Percentiles rank a stretch among this genome's conserved stretches.
phyloP scores from a whole-genome alignment of 129 eudicot genomes.

The Helianthus tuberosus region DNA sequence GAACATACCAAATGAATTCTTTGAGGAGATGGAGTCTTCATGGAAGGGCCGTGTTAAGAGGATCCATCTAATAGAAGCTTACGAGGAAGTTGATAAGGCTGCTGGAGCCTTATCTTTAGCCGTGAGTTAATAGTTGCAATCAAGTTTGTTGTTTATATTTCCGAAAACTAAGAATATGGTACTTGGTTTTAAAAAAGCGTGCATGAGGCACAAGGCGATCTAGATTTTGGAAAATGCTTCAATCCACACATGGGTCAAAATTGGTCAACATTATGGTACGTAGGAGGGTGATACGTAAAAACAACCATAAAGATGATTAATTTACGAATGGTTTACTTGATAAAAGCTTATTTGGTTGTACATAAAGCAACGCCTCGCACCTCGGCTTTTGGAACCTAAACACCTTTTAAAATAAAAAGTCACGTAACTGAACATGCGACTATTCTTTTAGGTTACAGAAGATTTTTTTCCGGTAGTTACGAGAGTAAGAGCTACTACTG shows the following conservation, averaged over 20 bases:
- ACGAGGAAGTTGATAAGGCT: conserved; percentile 74
- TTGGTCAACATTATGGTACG: too few relatives aligned
- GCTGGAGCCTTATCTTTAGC: conserved; percentile 75
- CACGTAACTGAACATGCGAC: conserved; percentile 8
- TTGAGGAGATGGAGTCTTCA: conserved; percentile 90
- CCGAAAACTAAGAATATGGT: neutral
- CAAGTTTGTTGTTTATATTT: conserved; percentile 6
- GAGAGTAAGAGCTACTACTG: conserved; percentile 74
- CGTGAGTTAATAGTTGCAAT: conserved; percentile 41
- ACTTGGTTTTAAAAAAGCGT: too few relatives aligned
- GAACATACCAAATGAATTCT: conserved; percentile 74
- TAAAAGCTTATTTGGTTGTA: too few relatives aligned
- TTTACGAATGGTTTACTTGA: too few relatives aligned
- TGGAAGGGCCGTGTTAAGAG: conserved; percentile 97
- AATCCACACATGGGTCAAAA: too few relatives aligned
- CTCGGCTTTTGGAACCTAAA: too few relatives aligned
- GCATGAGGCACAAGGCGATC: too few relatives aligned
- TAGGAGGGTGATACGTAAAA: too few relatives aligned
- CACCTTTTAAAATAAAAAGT: too few relatives aligned
- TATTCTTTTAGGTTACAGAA: conserved; percentile 59
- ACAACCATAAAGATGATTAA: too few relatives aligned
- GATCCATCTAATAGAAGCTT: conserved; percentile 73
- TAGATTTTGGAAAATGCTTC: too few relatives aligned
- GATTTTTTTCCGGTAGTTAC: conserved; percentile 79
- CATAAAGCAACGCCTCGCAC: too few relatives aligned